Evolutionary conservation across 2,329 filamentous ascomycete species (phyloP).

Genomic region (Botrytis byssoidea): DNA sequence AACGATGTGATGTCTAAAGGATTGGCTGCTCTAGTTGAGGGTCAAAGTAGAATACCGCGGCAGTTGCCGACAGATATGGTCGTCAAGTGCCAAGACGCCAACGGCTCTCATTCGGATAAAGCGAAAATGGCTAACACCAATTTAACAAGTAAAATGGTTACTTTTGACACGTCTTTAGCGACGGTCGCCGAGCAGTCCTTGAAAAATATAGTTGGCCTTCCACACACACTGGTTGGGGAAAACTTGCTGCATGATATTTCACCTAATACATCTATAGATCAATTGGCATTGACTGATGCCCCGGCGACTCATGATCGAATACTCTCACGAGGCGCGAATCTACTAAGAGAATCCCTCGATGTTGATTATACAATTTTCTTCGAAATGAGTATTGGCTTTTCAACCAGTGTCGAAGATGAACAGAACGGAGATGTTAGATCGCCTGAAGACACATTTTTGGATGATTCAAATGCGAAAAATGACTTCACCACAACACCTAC

Average conservation of each 20-base stretch:
- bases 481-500: not conserved
- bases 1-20: slow-evolving; percentile 53
- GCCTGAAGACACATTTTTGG: not conserved
- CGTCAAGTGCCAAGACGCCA: slow-evolving; percentile 1
- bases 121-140: not conserved
- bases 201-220: not conserved
- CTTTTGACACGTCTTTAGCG: not conserved
- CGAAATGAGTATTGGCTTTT: slow-evolving; percentile 21
- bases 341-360: slow-evolving; percentile 26
- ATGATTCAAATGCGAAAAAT: not conserved
- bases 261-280: not conserved
- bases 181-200: slow-evolving; percentile 16
- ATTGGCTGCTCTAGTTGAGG: slow-evolving; percentile 51
- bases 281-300: not conserved
- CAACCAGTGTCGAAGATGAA: not conserved
- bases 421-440: slow-evolving; percentile 1
- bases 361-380: slow-evolving; percentile 27
- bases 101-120: not conserved
- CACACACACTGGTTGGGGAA: not conserved
- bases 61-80: not conserved
- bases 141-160: not conserved
- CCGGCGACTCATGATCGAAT: slow-evolving; percentile 18
- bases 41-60: slow-evolving; percentile 27
- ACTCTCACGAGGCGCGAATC: slow-evolving; percentile 22
- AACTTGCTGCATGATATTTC: not conserved